Conservation (phyloP, 305 asterid genomes). For the Fraxinus sp. region DNA sequence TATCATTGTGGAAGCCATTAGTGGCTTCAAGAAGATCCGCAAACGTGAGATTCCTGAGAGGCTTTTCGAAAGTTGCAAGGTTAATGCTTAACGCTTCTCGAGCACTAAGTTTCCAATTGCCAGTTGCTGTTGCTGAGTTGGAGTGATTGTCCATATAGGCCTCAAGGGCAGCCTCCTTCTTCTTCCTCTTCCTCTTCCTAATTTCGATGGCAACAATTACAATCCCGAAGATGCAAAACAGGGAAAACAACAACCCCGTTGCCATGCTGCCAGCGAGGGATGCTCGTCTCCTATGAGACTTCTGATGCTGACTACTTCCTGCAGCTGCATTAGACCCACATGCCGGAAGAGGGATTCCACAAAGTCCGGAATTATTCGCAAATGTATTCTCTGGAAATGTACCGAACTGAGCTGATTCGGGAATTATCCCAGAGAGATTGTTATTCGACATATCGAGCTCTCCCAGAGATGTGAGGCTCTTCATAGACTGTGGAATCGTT, state of each 20-base stretch:
- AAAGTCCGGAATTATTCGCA: constrained; percentile 73
- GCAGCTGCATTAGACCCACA: constrained; percentile 45
- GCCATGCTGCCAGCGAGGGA: constrained; percentile 82
- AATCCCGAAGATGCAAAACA: constrained; percentile 80
- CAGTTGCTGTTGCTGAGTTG: constrained; percentile 56
- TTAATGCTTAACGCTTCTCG: constrained; percentile 72
- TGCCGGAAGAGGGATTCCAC: constrained; percentile 72
- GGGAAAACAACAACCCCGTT: constrained; percentile 68
- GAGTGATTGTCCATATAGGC: constrained; percentile 71
- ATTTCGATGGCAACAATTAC: constrained; percentile 59
- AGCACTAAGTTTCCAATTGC: constrained; percentile 66
- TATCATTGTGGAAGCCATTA: constrained; percentile 53
- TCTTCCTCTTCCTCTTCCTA: constrained; percentile 65
- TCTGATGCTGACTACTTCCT: constrained; percentile 34
- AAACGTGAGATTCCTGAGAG: constrained; percentile 73
- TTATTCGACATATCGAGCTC: constrained; percentile 80
- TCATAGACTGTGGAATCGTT: constrained; percentile 59
- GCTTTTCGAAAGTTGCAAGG: constrained; percentile 75
- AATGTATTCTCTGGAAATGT: constrained; percentile 67
- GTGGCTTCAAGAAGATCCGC: constrained; percentile 87
- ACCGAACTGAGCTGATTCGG: constrained; percentile 69
- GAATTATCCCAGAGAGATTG: constrained; percentile 68
- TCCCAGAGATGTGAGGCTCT: constrained; percentile 59
- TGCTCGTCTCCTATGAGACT: constrained; percentile 56
- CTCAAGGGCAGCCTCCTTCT: constrained; percentile 67